phyloP scores from a whole-genome alignment of 2,329 filamentous ascomycete genomes.

The Nemania sp. region DNA sequence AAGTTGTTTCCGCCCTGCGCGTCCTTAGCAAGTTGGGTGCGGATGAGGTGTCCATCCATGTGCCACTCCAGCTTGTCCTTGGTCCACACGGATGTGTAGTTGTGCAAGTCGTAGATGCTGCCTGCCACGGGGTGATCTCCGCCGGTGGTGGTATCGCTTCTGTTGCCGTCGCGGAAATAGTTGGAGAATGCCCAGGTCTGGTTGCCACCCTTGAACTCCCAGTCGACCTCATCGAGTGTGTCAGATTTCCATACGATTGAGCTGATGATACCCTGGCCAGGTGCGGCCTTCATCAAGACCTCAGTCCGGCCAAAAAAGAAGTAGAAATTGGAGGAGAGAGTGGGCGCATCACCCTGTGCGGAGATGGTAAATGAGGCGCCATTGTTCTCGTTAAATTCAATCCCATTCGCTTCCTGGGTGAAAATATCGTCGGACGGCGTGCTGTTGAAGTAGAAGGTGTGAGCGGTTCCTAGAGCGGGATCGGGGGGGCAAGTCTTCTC shows the following conservation, averaged over 20 bases:
- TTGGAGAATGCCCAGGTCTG: constrained; percentile 67
- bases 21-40: constrained; percentile 64
- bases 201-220: constrained; percentile 77
- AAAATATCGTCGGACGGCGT: constrained; percentile 64
- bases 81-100: constrained; percentile 78
- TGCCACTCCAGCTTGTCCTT: constrained; percentile 66
- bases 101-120: constrained; percentile 67
- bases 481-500: constrained; percentile 71
- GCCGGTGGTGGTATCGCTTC: constrained; percentile 64
- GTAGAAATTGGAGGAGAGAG: constrained; percentile 77
- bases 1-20: constrained; percentile 66
- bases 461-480: constrained; percentile 67
- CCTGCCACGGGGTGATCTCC: constrained; percentile 56
- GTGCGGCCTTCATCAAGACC: constrained; percentile 74
- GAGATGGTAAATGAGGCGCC: constrained; percentile 74
- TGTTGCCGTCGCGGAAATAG: constrained; percentile 76
- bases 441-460: constrained; percentile 66
- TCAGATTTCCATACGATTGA: constrained; percentile 83
- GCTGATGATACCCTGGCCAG: constrained; percentile 76
- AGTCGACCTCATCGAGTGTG: constrained; percentile 85
- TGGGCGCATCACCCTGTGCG: constrained; percentile 74
- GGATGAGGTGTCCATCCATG: constrained; percentile 68
- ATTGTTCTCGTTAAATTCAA: constrained; percentile 62
- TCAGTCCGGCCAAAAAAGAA: constrained; percentile 85
- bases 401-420: constrained; percentile 68